Percentiles rank a stretch among this genome's conserved stretches.
These are phyloP conservation scores for Gracilaria domingensis DNA, from an alignment of 23 red algal genomes.

Conservation along the genomic window DNA sequence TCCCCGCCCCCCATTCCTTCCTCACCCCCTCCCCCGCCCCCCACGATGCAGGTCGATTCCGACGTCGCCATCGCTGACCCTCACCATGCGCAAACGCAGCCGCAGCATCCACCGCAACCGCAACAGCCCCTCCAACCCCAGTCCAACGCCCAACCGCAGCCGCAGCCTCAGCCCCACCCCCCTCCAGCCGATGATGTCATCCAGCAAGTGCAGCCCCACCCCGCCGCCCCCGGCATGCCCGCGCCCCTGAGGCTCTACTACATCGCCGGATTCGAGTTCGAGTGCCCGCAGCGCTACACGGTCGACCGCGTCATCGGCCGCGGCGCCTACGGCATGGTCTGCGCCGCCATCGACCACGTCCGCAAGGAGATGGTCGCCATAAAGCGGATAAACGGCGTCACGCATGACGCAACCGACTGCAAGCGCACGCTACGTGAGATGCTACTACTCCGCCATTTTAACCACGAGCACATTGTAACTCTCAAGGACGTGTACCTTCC, in stretches of 20 bases:
- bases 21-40: background rate
- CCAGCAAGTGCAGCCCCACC: constrained; percentile 14
- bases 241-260: background rate
- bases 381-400: constrained; percentile 91
- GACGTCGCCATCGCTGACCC: background rate
- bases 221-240: constrained; percentile 4
- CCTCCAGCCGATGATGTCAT: background rate
- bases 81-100: background rate
- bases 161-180: background rate
- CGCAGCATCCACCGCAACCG: background rate
- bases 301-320: constrained; percentile 86
- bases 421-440: constrained; percentile 92
- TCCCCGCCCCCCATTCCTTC: background rate
- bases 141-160: background rate
- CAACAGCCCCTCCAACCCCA: background rate
- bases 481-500: constrained; percentile 92
- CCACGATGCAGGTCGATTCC: background rate
- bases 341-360: constrained; percentile 49
- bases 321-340: constrained; percentile 98
- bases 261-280: constrained; percentile 56
- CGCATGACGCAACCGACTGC: constrained; percentile 86
- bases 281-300: constrained; percentile 84
- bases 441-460: constrained; percentile 88
- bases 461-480: constrained; percentile 91
- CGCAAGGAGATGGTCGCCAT: constrained; percentile 81